Conservation (phyloP, 495 filamentous ascomycete species). For the Penicillium crystallinum region DNA sequence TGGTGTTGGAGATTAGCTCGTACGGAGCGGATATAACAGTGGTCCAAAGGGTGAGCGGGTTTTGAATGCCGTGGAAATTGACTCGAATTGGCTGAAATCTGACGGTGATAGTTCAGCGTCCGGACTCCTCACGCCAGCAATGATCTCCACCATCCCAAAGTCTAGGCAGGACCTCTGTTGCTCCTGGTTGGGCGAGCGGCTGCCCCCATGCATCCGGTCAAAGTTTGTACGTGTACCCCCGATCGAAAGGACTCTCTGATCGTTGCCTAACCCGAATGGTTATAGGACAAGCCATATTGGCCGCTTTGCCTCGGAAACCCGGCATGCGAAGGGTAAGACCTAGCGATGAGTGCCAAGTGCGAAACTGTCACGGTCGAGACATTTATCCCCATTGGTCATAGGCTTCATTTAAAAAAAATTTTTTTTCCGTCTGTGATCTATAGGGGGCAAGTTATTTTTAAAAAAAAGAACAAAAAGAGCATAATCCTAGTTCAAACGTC, state of each 20-base stretch:
- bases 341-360: conserved; percentile 12
- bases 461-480: not conserved
- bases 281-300: not conserved
- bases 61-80: conserved; percentile 4
- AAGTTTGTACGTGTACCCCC: conserved; percentile 12
- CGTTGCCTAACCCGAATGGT: conserved; percentile 9
- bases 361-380: not conserved
- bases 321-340: conserved; percentile 12
- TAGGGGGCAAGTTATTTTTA: not conserved
- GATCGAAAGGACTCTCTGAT: conserved; percentile 12
- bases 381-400: not conserved
- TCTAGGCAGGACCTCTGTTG: conserved; percentile 11
- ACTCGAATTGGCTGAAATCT: conserved; percentile 5
- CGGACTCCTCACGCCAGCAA: not conserved
- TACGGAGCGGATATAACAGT: not conserved
- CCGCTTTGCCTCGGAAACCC: conserved; percentile 13
- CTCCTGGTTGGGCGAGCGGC: conserved; percentile 13
- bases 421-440: not conserved
- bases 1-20: conserved; percentile 20
- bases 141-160: not conserved
- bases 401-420: not conserved
- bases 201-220: conserved; percentile 14
- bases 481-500: too few relatives aligned
- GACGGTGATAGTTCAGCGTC: conserved; percentile 2
- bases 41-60: conserved; percentile 1